These are phyloP conservation scores for Hypoxylon sp. DNA, from an alignment of 2,329 filamentous ascomycete species.

Conservation along the genomic window DNA sequence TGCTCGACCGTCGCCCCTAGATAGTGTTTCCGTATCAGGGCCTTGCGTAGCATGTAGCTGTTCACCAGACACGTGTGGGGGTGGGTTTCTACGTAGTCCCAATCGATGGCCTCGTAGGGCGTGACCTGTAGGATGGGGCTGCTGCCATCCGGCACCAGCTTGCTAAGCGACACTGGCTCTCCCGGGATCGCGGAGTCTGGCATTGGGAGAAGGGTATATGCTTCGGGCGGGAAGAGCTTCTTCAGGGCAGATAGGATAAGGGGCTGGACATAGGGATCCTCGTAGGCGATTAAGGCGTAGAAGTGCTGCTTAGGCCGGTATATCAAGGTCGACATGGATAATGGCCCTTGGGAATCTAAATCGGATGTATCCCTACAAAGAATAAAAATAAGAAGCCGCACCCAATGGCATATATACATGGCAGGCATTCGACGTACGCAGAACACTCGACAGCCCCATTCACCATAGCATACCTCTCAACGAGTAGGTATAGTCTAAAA, in stretches of 20 bases:
- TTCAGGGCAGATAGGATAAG: conserved; percentile 81
- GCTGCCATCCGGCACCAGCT: conserved; percentile 55
- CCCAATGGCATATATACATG: conserved; percentile 19
- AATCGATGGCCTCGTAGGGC: conserved; percentile 89
- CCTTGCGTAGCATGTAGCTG: conserved; percentile 95
- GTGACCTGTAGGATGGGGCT: conserved; percentile 79
- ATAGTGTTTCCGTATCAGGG: conserved; percentile 95
- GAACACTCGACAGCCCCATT: conserved; percentile 20
- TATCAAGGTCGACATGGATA: conserved; percentile 37
- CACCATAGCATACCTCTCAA: conserved; percentile 24
- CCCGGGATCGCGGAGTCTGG: conserved; percentile 48
- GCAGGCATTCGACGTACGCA: conserved; percentile 31
- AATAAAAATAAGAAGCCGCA: conserved; percentile 36
- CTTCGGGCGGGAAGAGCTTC: conserved; percentile 66
- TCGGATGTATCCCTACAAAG: conserved; percentile 40
- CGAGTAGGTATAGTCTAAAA: conserved; percentile 18
- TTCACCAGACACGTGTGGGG: conserved; percentile 77
- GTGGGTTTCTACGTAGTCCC: conserved; percentile 76
- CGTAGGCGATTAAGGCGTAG: conserved; percentile 84
- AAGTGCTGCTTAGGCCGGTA: conserved; percentile 57
- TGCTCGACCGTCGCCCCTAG: conserved; percentile 84
- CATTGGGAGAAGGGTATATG: conserved; percentile 67
- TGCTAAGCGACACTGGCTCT: conserved; percentile 54
- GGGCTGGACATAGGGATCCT: conserved; percentile 89
- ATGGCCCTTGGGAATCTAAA: conserved; percentile 31